A percentile compares a stretch with the other conserved stretches of the same genome.
phyloP scores from a whole-genome alignment of 169 alveolate genomes.

The Cryptosporidium sp. region DNA sequence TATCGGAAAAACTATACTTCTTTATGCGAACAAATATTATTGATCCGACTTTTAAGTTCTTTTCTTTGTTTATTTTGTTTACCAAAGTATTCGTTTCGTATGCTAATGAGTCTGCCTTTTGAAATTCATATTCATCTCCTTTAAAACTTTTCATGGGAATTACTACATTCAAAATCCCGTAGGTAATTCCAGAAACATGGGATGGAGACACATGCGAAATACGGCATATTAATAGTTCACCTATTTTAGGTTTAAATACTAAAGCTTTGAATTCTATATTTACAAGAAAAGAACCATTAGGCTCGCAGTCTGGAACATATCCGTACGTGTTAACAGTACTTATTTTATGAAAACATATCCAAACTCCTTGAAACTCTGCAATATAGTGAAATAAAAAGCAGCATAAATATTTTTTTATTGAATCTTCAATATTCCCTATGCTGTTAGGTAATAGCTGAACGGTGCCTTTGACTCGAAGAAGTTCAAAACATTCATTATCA shows the following conservation, averaged over 20 bases:
- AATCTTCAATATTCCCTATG: constrained; percentile 52
- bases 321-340: constrained; percentile 34
- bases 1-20: constrained; percentile 41
- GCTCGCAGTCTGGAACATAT: constrained; percentile 65
- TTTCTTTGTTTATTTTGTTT: constrained; percentile 28
- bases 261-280: constrained; percentile 65
- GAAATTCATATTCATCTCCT: constrained; percentile 39
- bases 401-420: constrained; percentile 47
- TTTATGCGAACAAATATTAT: constrained; percentile 33
- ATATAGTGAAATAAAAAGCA: constrained; percentile 69
- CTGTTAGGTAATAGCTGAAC: constrained; percentile 67
- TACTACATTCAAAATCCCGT: constrained; percentile 50
- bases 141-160: constrained; percentile 45
- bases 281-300: constrained; percentile 67
- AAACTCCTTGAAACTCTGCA: constrained; percentile 69
- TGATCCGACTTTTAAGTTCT: constrained; percentile 37
- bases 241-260: constrained; percentile 66
- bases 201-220: constrained; percentile 67
- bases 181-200: constrained; percentile 68
- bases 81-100: constrained; percentile 53
- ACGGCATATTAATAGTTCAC: constrained; percentile 46
- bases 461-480: constrained; percentile 51
- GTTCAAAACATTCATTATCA: constrained; percentile 64
- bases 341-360: constrained; percentile 72
- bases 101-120: constrained; percentile 19